Base-by-base conservation (phyloP, 495 filamentous ascomycete species). In the Neurospora sp. region DNA sequence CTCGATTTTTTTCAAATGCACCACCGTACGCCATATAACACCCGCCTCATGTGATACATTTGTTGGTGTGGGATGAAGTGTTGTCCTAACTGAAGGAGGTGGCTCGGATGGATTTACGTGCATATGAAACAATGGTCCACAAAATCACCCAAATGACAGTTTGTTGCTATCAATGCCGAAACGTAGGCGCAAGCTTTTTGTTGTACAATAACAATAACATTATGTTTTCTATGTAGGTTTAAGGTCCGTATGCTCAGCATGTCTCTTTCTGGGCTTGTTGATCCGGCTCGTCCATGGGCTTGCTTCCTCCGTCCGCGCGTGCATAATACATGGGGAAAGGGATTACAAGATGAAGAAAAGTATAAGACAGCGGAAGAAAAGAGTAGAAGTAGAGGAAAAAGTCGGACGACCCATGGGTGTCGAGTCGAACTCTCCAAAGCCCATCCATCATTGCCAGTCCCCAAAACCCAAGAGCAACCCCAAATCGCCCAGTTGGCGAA, bases 281-380 rank as follows among this genome's bases (percentile, higher is more conserved):
- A 27, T 35, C 53, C 53, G 53, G 3, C 53, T 65, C 53, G 53
- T 35, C 53, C 27, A 65, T 65, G 53, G 22, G 53, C 53, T 65
- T 65, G 53, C 53, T 65, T 65, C 53, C 53, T 65, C 53, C 53
- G 53, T 65, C 53, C 53, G 53, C 53, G 53, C 53, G 53, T 65
- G 53, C 53, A 65, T 31, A 65, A 65, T 65, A 65, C 53, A 65
- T 65, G 53, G 53, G 22, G 14, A 65, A 65, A 37, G 53, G 53
- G 27, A 65, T 65, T 65, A 65, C 27, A 65, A 65, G 53, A 65
- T 65, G 53, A 65, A 65, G 53, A 65, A 65, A 65, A 65, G 53
- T 65, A 65, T 65, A 65, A 65, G 53, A 65, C 53, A 65, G 53
- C 53, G 53, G 53, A 65, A 65, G 53, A 65, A 65, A 65, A 65